Evolutionary conservation across 1,139 yeast genomes (phyloP).

Genomic region (Pichia sp.): DNA sequence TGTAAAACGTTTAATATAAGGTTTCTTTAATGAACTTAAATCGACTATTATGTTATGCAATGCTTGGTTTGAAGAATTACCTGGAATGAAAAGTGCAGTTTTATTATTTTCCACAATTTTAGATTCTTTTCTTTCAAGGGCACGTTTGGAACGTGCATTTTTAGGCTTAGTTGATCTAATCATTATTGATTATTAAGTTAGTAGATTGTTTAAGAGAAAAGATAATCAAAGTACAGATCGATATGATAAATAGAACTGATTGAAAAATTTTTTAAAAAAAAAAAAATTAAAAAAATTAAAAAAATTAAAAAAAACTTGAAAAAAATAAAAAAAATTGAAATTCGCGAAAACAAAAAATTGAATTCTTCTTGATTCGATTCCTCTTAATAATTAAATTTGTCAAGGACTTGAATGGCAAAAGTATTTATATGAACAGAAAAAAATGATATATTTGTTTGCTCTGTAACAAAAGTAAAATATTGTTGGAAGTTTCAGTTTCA

Average conservation of each 20-base stretch:
- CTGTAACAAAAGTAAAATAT: too few relatives aligned
- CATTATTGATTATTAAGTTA: slow-evolving; percentile 33
- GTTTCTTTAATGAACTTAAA: slow-evolving; percentile 85
- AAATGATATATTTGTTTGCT: too few relatives aligned
- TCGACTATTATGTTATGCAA: slow-evolving; percentile 90
- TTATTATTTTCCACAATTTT: slow-evolving; percentile 87
- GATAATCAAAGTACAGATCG: too few relatives aligned
- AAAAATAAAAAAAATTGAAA: background rate
- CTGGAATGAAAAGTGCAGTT: slow-evolving; percentile 87
- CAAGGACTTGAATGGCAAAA: too few relatives aligned
- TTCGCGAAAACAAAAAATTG: background rate
- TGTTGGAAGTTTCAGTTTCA: background rate
- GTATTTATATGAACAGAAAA: too few relatives aligned
- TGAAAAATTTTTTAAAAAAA: background rate
- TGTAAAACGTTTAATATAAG: slow-evolving; percentile 77
- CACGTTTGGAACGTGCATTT: slow-evolving; percentile 94
- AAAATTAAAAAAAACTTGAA: background rate
- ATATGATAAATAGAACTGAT: background rate
- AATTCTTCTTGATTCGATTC: too few relatives aligned
- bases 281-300: background rate
- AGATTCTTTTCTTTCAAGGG: slow-evolving; percentile 81
- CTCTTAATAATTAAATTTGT: too few relatives aligned
- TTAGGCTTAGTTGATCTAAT: slow-evolving; percentile 79
- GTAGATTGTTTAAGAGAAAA: background rate
- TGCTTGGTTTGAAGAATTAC: slow-evolving; percentile 70